Conservation (phyloP, 2,329 filamentous ascomycete genomes). For the Hymenoscyphus linearis region DNA sequence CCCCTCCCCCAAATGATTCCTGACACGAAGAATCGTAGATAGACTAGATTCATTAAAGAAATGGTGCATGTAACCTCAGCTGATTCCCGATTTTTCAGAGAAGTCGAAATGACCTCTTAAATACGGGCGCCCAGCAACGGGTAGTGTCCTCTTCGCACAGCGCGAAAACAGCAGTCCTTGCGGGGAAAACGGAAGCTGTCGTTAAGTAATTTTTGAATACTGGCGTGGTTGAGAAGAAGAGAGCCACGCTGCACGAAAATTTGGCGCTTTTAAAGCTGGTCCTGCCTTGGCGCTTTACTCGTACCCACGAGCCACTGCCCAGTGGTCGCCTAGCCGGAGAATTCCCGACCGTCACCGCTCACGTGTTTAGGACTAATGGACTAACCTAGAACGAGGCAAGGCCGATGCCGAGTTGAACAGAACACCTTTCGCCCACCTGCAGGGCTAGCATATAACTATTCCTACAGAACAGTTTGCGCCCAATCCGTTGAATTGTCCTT, state of each 20-base stretch:
- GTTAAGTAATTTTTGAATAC: constrained; percentile 47
- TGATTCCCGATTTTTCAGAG: constrained; percentile 66
- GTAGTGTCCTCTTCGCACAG: constrained; percentile 60
- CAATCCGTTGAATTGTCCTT: not conserved
- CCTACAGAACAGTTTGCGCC: not conserved
- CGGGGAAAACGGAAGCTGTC: constrained; percentile 41
- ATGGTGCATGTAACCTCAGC: constrained; percentile 55
- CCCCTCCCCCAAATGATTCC: not conserved
- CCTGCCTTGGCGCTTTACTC: too few species aligned
- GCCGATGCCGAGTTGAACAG: constrained; percentile 3
- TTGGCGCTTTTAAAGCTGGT: not conserved
- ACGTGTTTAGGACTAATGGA: not conserved
- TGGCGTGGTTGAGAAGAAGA: constrained; percentile 47
- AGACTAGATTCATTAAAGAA: too few species aligned
- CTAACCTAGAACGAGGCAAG: too few species aligned
- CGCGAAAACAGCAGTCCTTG: constrained; percentile 59
- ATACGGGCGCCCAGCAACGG: constrained; percentile 68
- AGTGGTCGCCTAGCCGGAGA: too few species aligned
- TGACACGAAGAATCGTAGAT: not conserved
- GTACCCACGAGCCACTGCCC: too few species aligned
- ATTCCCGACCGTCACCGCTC: not conserved
- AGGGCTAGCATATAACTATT: not conserved
- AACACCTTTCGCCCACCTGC: constrained; percentile 2
- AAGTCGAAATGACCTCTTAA: constrained; percentile 59
- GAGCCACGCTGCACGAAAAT: constrained; percentile 16